These are phyloP conservation scores for Silene coronaria DNA, from an alignment of 179 eudicot species.

Conservation along the genomic window DNA sequence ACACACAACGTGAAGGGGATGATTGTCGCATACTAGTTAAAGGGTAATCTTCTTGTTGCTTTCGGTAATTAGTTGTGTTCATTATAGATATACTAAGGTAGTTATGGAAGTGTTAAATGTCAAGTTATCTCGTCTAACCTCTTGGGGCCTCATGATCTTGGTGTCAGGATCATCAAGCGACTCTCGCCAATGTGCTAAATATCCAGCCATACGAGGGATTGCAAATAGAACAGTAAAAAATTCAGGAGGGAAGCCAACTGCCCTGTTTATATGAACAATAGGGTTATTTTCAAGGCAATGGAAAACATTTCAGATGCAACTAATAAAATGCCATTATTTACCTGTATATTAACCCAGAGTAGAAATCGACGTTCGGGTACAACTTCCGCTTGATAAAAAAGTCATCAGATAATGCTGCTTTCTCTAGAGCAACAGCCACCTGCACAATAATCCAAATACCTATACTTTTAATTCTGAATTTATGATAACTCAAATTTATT, in stretches of 20 bases:
- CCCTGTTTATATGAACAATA: slow-evolving; percentile 44
- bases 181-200: slow-evolving; percentile 92
- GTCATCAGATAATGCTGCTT: slow-evolving; percentile 94
- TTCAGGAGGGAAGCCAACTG: slow-evolving; percentile 97
- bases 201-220: slow-evolving; percentile 99
- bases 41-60: neutral
- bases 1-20: neutral
- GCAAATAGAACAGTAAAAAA: slow-evolving; percentile 91
- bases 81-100: neutral
- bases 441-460: slow-evolving; percentile 28
- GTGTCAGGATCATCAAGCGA: slow-evolving; percentile 97
- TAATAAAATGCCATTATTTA: slow-evolving; percentile 19
- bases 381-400: slow-evolving; percentile 85
- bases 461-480: neutral
- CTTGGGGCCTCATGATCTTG: slow-evolving; percentile 90
- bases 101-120: neutral
- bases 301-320: neutral
- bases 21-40: neutral
- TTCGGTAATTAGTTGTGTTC: neutral
- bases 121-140: slow-evolving; percentile 41
- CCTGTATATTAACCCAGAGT: slow-evolving; percentile 96
- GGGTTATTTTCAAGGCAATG: neutral
- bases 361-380: slow-evolving; percentile 97
- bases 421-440: slow-evolving; percentile 98
- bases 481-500: neutral